These are phyloP conservation scores for Sugiyamaella pinicola DNA, from an alignment of 1,139 yeast genomes.

Conservation along the genomic window DNA sequence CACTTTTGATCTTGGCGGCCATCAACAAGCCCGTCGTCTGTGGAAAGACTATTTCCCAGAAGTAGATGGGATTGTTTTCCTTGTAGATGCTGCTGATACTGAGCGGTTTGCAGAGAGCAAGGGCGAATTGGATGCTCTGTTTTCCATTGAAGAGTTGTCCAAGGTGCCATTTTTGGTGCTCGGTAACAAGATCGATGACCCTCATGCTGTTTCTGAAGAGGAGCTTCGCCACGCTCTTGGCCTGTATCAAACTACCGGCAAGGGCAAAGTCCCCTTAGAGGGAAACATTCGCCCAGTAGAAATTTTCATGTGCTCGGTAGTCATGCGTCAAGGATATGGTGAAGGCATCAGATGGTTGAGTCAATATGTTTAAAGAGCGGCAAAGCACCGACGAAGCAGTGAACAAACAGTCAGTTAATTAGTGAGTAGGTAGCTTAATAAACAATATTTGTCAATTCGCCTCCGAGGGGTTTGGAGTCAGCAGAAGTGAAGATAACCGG, in stretches of 20 bases:
- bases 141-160: constrained; percentile 86
- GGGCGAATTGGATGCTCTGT: constrained; percentile 90
- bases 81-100: constrained; percentile 96
- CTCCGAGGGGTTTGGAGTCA: no score
- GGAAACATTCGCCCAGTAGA: constrained; percentile 90
- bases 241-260: constrained; percentile 86
- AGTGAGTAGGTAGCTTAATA: constrained; percentile 8
- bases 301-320: constrained; percentile 95
- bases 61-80: constrained; percentile 93
- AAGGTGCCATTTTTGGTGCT: constrained; percentile 89
- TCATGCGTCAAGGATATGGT: constrained; percentile 94
- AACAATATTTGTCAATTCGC: constrained; percentile 2
- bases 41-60: constrained; percentile 99
- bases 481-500: no score
- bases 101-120: constrained; percentile 93
- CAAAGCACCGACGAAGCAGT: no score
- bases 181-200: constrained; percentile 96
- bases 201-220: constrained; percentile 92
- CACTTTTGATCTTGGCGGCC: constrained; percentile 98
- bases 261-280: constrained; percentile 67
- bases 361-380: constrained; percentile 85
- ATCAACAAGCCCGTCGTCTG: constrained; percentile 96
- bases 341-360: constrained; percentile 97
- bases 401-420: background rate
- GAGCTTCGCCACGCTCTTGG: constrained; percentile 92